Conservation (phyloP, 2,329 filamentous ascomycete genomes). For the Trichoderma oligosporum region DNA sequence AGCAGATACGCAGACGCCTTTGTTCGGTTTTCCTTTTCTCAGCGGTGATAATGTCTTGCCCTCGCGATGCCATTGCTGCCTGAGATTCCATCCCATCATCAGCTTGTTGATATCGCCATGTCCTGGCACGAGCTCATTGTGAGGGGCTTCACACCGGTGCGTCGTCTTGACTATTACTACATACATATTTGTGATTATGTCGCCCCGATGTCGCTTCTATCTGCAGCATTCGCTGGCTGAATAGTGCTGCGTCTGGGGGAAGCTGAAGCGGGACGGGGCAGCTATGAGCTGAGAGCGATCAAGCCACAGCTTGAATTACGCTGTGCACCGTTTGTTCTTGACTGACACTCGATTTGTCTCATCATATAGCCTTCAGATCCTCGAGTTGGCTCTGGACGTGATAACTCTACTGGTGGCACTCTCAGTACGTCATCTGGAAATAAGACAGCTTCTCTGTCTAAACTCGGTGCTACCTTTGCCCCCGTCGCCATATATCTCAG, state of each 20-base stretch:
- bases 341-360: not conserved
- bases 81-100: slow-evolving; percentile 11
- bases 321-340: not conserved
- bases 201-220: not conserved
- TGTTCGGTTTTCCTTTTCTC: not conserved
- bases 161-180: not conserved
- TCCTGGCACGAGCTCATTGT: slow-evolving; percentile 14
- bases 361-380: slow-evolving; percentile 27
- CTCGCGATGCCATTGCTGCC: slow-evolving; percentile 8
- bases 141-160: slow-evolving; percentile 15
- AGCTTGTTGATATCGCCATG: slow-evolving; percentile 13
- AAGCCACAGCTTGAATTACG: slow-evolving; percentile 7
- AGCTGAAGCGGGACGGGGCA: slow-evolving; percentile 16
- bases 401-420: slow-evolving; percentile 34
- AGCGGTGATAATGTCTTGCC: slow-evolving; percentile 17
- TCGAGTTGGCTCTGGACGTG: slow-evolving; percentile 34
- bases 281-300: not conserved
- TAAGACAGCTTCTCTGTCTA: slow-evolving; percentile 36
- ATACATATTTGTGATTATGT: not conserved
- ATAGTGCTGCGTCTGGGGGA: not conserved
- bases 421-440: slow-evolving; percentile 32
- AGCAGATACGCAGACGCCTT: not conserved
- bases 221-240: not conserved
- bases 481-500: slow-evolving; percentile 50
- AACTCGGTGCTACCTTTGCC: slow-evolving; percentile 49